phyloP scores from a whole-genome alignment of 192 early-diverging fungal genomes.

The Backusella liffmaniae region DNA sequence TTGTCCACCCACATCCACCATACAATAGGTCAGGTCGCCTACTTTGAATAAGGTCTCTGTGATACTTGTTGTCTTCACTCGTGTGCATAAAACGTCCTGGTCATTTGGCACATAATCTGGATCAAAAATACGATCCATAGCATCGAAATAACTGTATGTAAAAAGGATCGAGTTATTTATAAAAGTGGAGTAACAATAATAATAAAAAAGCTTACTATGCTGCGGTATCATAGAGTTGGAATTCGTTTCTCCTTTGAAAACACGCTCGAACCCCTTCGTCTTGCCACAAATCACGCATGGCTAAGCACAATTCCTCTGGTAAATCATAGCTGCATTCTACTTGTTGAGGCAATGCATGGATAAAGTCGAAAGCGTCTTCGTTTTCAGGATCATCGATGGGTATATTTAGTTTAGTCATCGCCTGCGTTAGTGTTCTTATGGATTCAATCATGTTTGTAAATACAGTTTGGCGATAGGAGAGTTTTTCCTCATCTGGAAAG shows the following conservation, averaged over 20 bases:
- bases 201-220: constrained; percentile 66
- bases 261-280: constrained; percentile 81
- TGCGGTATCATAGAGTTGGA: constrained; percentile 95
- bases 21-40: constrained; percentile 89
- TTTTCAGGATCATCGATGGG: constrained; percentile 62
- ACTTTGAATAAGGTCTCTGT: constrained; percentile 91
- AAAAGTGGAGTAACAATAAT: neutral
- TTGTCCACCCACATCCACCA: constrained; percentile 98
- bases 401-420: constrained; percentile 89
- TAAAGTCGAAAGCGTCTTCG: constrained; percentile 78
- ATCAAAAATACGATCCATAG: constrained; percentile 83
- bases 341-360: constrained; percentile 76
- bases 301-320: constrained; percentile 70
- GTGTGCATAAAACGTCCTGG: constrained; percentile 94
- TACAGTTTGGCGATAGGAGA: constrained; percentile 93
- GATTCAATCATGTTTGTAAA: constrained; percentile 95
- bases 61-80: constrained; percentile 96
- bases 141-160: constrained; percentile 82
- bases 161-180: neutral
- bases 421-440: constrained; percentile 90
- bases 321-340: constrained; percentile 83
- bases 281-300: constrained; percentile 79
- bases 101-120: constrained; percentile 84
- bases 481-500: constrained; percentile 83
- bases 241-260: constrained; percentile 83